Conservation (phyloP, 169 alveolate genomes). For the Besnoitia besnoiti region DNA sequence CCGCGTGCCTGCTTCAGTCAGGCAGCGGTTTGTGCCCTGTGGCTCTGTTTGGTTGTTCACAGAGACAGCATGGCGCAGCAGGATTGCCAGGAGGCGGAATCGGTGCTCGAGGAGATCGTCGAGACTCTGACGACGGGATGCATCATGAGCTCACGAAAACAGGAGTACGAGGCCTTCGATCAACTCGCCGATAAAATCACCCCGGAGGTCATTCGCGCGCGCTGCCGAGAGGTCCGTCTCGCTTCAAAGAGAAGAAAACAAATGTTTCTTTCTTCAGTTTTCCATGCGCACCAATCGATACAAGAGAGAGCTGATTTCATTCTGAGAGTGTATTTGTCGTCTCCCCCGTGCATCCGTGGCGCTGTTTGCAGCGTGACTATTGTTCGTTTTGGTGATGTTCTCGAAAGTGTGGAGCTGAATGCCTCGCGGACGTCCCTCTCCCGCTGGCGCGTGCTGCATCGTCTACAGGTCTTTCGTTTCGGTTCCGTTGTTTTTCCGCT, state of each 20-base stretch:
- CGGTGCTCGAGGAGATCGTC: slow-evolving; percentile 15
- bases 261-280: neutral
- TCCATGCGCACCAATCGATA: neutral
- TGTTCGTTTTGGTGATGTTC: no score
- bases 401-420: no score
- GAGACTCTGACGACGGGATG: slow-evolving; percentile 12
- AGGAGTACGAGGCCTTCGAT: slow-evolving; percentile 1
- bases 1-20: neutral
- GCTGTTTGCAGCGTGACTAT: no score
- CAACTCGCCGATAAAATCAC: neutral
- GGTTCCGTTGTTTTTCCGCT: no score
- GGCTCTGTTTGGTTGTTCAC: neutral
- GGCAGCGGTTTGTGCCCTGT: neutral
- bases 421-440: no score
- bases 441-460: no score
- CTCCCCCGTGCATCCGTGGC: no score
- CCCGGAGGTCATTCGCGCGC: slow-evolving; percentile 18
- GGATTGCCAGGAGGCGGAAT: slow-evolving; percentile 2
- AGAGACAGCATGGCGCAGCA: slow-evolving; percentile 41
- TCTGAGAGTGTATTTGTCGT: no score
- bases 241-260: neutral
- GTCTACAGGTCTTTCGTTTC: no score
- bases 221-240: neutral
- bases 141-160: neutral
- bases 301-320: no score